Base-by-base conservation (phyloP, 2,329 filamentous ascomycete genomes). In the Ceratocystis ficicola region DNA sequence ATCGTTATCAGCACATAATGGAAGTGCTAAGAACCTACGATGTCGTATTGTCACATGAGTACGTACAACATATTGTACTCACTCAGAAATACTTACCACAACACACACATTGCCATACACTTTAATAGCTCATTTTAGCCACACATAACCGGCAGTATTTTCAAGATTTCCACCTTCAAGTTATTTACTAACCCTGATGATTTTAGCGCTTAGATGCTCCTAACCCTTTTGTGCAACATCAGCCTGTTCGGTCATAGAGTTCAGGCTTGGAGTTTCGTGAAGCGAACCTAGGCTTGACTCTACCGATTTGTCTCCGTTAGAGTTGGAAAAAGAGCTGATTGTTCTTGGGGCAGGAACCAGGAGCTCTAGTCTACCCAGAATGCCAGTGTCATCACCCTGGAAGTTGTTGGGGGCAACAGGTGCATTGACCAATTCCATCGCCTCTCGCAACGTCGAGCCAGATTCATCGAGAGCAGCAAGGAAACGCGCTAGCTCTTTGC, bases 401-500 rank as follows among this genome's bases (percentile, higher is more conserved):
- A 73, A 36, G 75, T 41, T 73, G 32, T 67, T 65, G 25, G 32
- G n/a, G 5, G 46, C 17, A 30, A 55, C 69, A 17, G 72, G 70
- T 46, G 76, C 73, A 61, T 83, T 81, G 5, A 85, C 82, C 74
- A 84, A 78, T 70, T 84, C 82, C 74, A 95, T 80, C 1, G 88
- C 88, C 70, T 87, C 83, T 65, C 83, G 80, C 62, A 99, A 79
- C 57, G 89, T 93, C 70, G 87, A 85, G 0, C 94, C 94, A 15
- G 86, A 88, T 70, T 90, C 86, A 72, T 99, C 94, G 71, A 99
- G 85, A 4, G 93, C 93, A 60, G 95, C 91, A 66, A 99, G 77
- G 75, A 99, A 99, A n/a, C 93, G 81, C 10, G 94, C 92, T 32
- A 99, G 80, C 74, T 99, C 94, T 71, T 91, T 94, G 76, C 94